Conservation (phyloP, 2,329 filamentous ascomycete genomes). For the Sclerotiophoma versabilis region DNA sequence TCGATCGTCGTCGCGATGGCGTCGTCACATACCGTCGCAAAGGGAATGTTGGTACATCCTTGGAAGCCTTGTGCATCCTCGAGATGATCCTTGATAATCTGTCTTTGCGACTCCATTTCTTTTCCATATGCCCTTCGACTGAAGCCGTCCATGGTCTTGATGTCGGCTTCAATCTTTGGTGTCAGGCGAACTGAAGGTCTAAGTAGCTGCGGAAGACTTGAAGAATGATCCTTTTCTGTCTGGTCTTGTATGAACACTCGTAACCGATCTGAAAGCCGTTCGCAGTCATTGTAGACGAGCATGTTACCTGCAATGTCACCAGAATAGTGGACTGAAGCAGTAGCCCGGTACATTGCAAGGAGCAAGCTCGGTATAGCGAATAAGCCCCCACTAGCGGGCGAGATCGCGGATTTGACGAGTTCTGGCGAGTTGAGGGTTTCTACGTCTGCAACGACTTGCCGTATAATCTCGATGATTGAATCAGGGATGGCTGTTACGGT, state of each 20-base stretch:
- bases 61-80: conserved; percentile 69
- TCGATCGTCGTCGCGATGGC: conserved; percentile 66
- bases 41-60: conserved; percentile 65
- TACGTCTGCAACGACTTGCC: conserved; percentile 56
- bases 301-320: conserved; percentile 65
- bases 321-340: conserved; percentile 77
- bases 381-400: conserved; percentile 71
- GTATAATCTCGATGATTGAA: conserved; percentile 73
- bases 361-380: conserved; percentile 75
- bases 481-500: conserved; percentile 88
- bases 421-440: conserved; percentile 62
- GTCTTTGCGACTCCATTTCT: conserved; percentile 71
- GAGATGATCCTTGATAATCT: conserved; percentile 67
- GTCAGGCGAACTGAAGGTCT: conserved; percentile 52
- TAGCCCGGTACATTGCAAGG: conserved; percentile 79
- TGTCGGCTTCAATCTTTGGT: conserved; percentile 60
- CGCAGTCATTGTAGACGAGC: conserved; percentile 70
- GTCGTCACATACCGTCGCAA: conserved; percentile 65
- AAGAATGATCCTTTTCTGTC: conserved; percentile 43
- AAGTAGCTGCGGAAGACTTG: conserved; percentile 38
- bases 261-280: conserved; percentile 64
- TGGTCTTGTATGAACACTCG: conserved; percentile 57
- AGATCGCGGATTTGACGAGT: conserved; percentile 61
- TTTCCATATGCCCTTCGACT: conserved; percentile 67
- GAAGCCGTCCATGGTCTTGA: conserved; percentile 64